phyloP scores from a whole-genome alignment of 257 asterid genomes.

The Penstemon barbatus region DNA sequence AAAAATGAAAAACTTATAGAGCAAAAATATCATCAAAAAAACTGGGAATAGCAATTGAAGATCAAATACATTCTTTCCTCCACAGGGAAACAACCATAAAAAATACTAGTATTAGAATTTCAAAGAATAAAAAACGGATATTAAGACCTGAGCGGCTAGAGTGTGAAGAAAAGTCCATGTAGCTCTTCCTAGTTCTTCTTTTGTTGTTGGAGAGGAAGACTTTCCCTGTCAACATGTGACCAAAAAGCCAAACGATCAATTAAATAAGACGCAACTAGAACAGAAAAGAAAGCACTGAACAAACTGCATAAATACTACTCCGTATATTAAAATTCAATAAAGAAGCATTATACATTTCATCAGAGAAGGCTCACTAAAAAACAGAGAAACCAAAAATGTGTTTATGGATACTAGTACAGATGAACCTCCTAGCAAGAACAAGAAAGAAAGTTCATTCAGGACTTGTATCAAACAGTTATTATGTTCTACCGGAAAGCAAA shows the following conservation, averaged over 20 bases:
- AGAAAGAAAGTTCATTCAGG: slow-evolving; percentile 28
- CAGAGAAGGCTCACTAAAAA: no score
- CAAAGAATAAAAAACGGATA: background rate
- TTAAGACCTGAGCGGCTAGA: slow-evolving; percentile 85
- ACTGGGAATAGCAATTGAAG: background rate
- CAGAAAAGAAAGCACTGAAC: no score
- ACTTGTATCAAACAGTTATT: slow-evolving; percentile 54
- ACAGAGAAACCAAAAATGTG: no score
- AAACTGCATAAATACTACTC: no score
- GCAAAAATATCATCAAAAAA: slow-evolving; percentile 15
- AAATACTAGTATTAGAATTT: background rate
- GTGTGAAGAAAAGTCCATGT: slow-evolving; percentile 98
- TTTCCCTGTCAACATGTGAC: slow-evolving; percentile 41
- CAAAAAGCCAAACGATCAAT: background rate
- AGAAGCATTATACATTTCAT: no score
- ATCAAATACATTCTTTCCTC: no score
- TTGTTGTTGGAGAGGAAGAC: slow-evolving; percentile 58
- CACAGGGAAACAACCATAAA: background rate
- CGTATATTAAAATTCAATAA: no score
- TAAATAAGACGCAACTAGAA: no score
- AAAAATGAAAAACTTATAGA: slow-evolving; percentile 10
- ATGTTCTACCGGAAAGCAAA: background rate
- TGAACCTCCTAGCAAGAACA: no score
- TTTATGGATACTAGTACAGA: no score
- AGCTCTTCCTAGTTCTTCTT: slow-evolving; percentile 93